Evolutionary conservation across 2,329 filamentous ascomycete species (phyloP).

Genomic region (Alternaria gansuensis): DNA sequence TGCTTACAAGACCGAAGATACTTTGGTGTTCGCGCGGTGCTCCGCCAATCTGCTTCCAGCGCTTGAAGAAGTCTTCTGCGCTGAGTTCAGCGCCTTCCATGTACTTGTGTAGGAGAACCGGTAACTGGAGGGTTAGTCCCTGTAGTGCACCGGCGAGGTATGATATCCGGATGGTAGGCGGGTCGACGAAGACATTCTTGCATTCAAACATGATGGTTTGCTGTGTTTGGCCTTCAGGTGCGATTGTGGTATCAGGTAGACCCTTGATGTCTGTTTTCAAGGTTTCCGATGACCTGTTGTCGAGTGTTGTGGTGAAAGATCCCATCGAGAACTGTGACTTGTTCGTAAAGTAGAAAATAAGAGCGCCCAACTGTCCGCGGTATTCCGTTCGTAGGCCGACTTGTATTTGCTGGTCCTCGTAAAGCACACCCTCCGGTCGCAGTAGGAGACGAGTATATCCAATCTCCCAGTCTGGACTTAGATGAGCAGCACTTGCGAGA

Average conservation of each 20-base stretch:
- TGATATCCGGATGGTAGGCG: constrained; percentile 90
- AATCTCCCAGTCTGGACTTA: constrained; percentile 93
- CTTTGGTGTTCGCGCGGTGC: constrained; percentile 85
- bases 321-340: constrained; percentile 85
- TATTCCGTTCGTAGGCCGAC: constrained; percentile 93
- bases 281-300: constrained; percentile 72
- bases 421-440: constrained; percentile 83
- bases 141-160: constrained; percentile 95
- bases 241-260: constrained; percentile 83
- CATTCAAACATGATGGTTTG: constrained; percentile 96
- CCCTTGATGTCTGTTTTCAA: constrained; percentile 88
- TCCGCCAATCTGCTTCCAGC: constrained; percentile 98
- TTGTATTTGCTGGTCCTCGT: constrained; percentile 94
- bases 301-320: constrained; percentile 93
- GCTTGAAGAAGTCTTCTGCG: constrained; percentile 96
- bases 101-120: constrained; percentile 90
- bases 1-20: constrained; percentile 76
- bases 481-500: constrained; percentile 87
- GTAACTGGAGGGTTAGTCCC: constrained; percentile 88
- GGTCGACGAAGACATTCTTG: constrained; percentile 79
- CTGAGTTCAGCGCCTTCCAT: constrained; percentile 91
- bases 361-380: constrained; percentile 89
- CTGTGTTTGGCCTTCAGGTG: constrained; percentile 79
- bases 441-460: constrained; percentile 87
- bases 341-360: constrained; percentile 96